Base-by-base conservation (phyloP, 768 basidiomycete species). In the Mycena kentingensis region DNA sequence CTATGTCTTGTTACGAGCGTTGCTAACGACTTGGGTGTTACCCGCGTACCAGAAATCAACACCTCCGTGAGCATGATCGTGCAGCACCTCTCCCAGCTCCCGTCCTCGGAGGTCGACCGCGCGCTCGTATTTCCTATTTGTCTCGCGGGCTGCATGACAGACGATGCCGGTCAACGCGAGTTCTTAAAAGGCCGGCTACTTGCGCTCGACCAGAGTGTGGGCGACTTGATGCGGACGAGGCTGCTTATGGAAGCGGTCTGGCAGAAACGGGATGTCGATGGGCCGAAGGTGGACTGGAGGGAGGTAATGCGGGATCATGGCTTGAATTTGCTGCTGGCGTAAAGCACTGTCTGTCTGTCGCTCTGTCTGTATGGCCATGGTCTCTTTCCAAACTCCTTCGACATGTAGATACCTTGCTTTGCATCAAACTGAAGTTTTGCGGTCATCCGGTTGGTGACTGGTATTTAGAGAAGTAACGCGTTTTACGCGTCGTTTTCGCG, bases 41-140 rank as follows among this genome's bases (percentile, higher is more conserved):
- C n/a, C n/a, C 88, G 83, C 61, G 85, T 90, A 22, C 78, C 84
- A 43, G 89, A 91, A 67, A 88, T 93, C 58, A 71, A 66, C 49
- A 69, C 73, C 34, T 81, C 80, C 8, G 82, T 87, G 26, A 78
- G 79, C 24, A 65, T 63, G 36, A 77, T 89, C 42, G 71, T 82
- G 46, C 78, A 78, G 38, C 69, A 77, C 19, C 64, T 90, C 49
- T 70, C 73, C 51, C 77, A 78, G 58, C 65, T 90, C 46, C 78
- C 77, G 24, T 68, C 80, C 35, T 83, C 84, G 15, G 74, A 80
- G 51, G 67, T 81, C 36, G 90, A 93, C 66, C 81, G 87, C 51
- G 76, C 80, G 7, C 67, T 90, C 35, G 73, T 88, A 19, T 86
- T 90, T 68, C 88, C 90, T 25, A 77, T 89, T 49, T 85, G 83